phyloP scores from a whole-genome alignment of 2,329 filamentous ascomycete genomes.

The Microascus cirrosus region DNA sequence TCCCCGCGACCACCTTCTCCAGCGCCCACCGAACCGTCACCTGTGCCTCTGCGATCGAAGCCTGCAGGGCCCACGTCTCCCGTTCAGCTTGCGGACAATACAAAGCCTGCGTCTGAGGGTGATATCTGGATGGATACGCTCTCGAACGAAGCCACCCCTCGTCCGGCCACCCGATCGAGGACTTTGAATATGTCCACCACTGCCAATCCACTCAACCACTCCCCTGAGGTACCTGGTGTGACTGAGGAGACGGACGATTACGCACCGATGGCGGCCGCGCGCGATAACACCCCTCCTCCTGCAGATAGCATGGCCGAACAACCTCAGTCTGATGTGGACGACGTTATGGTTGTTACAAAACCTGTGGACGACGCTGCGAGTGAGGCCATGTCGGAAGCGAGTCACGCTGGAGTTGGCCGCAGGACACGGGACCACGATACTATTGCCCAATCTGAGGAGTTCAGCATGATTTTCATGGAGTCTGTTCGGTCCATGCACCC shows the following conservation, averaged over 20 bases:
- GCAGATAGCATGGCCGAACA: not conserved
- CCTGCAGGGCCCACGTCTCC: not conserved
- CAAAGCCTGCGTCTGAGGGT: conserved; percentile 21
- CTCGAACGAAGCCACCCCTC: conserved; percentile 25
- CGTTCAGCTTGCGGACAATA: conserved; percentile 8
- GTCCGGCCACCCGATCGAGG: conserved; percentile 10
- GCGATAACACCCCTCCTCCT: not conserved
- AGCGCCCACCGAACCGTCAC: not conserved
- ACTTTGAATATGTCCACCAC: not conserved
- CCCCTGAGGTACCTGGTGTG: not conserved
- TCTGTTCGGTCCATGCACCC: conserved; percentile 39
- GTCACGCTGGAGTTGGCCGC: not conserved
- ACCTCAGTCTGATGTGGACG: not conserved
- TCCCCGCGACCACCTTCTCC: not conserved
- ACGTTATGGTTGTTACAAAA: not conserved
- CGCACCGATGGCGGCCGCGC: not conserved
- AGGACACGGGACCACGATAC: conserved; percentile 21
- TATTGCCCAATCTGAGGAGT: conserved; percentile 39
- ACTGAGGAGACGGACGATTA: not conserved
- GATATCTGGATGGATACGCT: conserved; percentile 35
- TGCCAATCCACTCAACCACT: not conserved
- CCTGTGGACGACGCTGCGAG: not conserved
- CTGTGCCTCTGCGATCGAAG: not conserved
- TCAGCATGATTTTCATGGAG: conserved; percentile 49
- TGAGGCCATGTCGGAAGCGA: not conserved